Conservation (phyloP, 139 green algal genomes). For the Closterium sp. region DNA sequence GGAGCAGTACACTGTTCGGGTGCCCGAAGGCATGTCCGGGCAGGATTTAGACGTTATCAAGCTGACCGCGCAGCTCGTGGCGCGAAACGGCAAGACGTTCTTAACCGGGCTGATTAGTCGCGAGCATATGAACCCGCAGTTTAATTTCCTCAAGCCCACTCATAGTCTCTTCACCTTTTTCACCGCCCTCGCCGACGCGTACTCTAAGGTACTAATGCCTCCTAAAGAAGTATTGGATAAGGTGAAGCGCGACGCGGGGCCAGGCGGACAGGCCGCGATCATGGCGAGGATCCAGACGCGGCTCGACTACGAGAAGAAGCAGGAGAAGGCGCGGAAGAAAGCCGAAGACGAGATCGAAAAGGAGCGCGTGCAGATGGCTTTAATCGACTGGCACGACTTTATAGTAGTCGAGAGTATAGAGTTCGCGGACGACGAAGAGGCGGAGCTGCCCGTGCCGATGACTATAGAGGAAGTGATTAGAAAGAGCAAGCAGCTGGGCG, state of each 20-base stretch:
- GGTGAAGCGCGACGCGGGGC: constrained; percentile 65
- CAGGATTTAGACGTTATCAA: constrained; percentile 93
- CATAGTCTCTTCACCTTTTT: constrained; percentile 94
- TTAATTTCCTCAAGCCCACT: constrained; percentile 95
- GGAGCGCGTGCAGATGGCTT: constrained; percentile 84
- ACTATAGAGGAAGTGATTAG: constrained; percentile 76
- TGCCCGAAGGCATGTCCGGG: constrained; percentile 82
- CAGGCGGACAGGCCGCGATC: constrained; percentile 42
- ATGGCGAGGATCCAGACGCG: constrained; percentile 80
- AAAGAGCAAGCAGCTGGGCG: constrained; percentile 26
- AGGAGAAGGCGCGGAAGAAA: constrained; percentile 71
- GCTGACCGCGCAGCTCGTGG: constrained; percentile 93
- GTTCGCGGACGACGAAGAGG: constrained; percentile 84
- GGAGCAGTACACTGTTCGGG: constrained; percentile 85
- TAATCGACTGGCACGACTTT: constrained; percentile 97
- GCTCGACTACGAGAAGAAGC: constrained; percentile 85
- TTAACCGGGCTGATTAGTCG: constrained; percentile 69
- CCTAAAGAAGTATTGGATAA: constrained; percentile 68
- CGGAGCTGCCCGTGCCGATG: constrained; percentile 82
- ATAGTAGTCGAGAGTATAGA: constrained; percentile 95
- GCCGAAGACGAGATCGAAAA: constrained; percentile 72
- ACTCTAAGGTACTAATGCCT: constrained; percentile 89
- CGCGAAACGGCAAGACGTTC: constrained; percentile 84
- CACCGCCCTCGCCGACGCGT: constrained; percentile 86
- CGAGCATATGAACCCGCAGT: constrained; percentile 80